Base-by-base conservation (phyloP, 306 rosid species). In the Malus fusca region DNA sequence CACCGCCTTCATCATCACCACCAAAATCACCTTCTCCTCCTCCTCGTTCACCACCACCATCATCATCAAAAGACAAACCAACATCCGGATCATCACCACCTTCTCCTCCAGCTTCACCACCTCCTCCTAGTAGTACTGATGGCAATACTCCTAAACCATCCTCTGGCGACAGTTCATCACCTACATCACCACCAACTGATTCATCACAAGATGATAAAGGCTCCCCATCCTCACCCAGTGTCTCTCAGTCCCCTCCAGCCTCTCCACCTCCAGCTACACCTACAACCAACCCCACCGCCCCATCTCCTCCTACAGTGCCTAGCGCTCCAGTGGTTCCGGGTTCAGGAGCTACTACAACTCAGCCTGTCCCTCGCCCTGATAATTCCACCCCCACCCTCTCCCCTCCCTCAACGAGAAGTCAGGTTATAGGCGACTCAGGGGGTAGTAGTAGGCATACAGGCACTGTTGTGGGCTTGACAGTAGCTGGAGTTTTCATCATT, bases 401-500 rank as follows among this genome's bases (percentile, higher is more conserved):
- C 58, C 33, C 78, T 35, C 65, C 85, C 28, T 42, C 22, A 51
- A 30, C 63, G 15, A 46, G 69, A 25, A 59, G 79, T 66, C 71
- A 3, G 12, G 31, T 31, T 11, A 11, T 44, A 64, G 68, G 33
- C 6, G 7, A 75, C 11, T 21, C 65, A 3, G 56, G 60, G 11
- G 22, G 89, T 21, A 66, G 23, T 53, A 35, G 61, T 46, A 31
- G 59, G 33, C 73, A 64, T 3, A 33, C 84, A 1, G 84, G 66
- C 1, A 68, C 86, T 33, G 58, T 74, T n/a, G 35, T 87, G 21
- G 98, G 91, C 25, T 63, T 75, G 11, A 68, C 88, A 2, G 9
- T 88, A 1, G 93, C 87, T 6, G 90, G 87, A 58, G 79, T 88
- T 67, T 56, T 84, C 65, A 2, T 85, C 61, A 1, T 95, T 19